Evolutionary conservation across 495 filamentous ascomycete species (phyloP), one percentile per base, ranked within the genome.

Genomic region (Penicillium chermesinum): DNA sequence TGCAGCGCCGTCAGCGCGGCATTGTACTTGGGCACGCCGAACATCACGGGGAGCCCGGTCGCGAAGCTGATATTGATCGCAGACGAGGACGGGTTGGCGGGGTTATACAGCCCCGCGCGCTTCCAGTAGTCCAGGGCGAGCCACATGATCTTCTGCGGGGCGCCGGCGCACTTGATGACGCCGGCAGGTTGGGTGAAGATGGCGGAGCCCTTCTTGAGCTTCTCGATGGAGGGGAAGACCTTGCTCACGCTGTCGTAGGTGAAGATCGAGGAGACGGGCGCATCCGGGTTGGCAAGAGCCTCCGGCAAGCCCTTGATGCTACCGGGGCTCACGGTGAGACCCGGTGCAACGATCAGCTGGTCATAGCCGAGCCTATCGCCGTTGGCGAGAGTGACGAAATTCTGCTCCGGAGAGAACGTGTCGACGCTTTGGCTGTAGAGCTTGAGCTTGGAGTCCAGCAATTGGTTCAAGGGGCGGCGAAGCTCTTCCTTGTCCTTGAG

Each of bases 111-210:
- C 19, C 82, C 83, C 6, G 73, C 72, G 19, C 65, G 62, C 63
- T 78, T 76, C 83, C 83, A 86, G 57, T 81, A 68, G 40, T 84
- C 80, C 44, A 84, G 66, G 0, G 83, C 82, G 21, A 86, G 75
- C 83, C 83, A 86, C 81, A 85, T 79, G 59, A 78, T 67, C 65
- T 86, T 86, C 54, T 86, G 83, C 7, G 83, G 83, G 0, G 82
- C 83, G 20, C 83, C 83, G 2, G 83, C 83, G 51, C 83, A 86
- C 61, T 86, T 86, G 56, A 86, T 71, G 16, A 78, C 64, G 35
- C 83, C 83, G 1, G 77, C 69, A 6, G 83, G 83, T 57, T 85
- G 81, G 7, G 82, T 86, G 73, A 87, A 87, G 49, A 86, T 74
- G 19, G 82, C 83, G n/a, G 59, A 64, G 3, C 83, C 82, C 44